Evolutionary conservation across 2,329 filamentous ascomycete species (phyloP).

Genomic region (Penicillium hesseltinei): DNA sequence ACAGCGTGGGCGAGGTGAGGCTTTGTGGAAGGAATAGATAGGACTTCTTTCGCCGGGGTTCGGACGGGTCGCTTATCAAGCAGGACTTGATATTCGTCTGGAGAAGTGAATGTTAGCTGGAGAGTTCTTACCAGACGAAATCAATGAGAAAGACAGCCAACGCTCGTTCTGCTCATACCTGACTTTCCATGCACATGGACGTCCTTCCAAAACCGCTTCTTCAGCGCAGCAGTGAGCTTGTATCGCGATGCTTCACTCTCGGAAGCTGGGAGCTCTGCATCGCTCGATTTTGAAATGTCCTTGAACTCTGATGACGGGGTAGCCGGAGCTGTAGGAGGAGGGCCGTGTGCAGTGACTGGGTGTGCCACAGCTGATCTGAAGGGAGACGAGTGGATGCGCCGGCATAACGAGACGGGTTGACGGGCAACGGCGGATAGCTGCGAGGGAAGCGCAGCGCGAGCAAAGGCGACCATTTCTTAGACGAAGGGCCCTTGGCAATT

Average conservation of each 20-base stretch:
- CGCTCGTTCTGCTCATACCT: constrained; percentile 46
- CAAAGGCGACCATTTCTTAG: constrained; percentile 22
- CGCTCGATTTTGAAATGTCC: constrained; percentile 48
- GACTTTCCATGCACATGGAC: constrained; percentile 67
- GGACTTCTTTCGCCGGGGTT: constrained; percentile 68
- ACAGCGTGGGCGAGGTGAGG: constrained; percentile 79
- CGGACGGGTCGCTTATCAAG: constrained; percentile 79
- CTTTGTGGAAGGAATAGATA: constrained; percentile 73
- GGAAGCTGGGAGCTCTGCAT: constrained; percentile 22
- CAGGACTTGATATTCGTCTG: constrained; percentile 61
- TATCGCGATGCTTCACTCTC: constrained; percentile 21
- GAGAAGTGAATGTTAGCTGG: constrained; percentile 4
- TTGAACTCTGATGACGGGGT: constrained; percentile 51
- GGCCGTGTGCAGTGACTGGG: constrained; percentile 58
- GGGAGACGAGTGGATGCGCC: constrained; percentile 36
- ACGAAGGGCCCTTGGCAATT: not conserved
- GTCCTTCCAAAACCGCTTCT: constrained; percentile 85
- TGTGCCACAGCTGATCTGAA: constrained; percentile 54
- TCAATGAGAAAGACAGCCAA: not conserved
- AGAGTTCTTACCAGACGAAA: not conserved
- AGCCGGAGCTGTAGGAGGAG: constrained; percentile 58
- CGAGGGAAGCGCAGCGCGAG: constrained; percentile 23
- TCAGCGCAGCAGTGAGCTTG: constrained; percentile 46
- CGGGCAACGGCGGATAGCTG: constrained; percentile 18
- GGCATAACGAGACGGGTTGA: constrained; percentile 20